A percentile compares a stretch with the other conserved stretches of the same genome.
phyloP scores from a whole-genome alignment of 257 asterid species.

The Buddleja alternifolia region DNA sequence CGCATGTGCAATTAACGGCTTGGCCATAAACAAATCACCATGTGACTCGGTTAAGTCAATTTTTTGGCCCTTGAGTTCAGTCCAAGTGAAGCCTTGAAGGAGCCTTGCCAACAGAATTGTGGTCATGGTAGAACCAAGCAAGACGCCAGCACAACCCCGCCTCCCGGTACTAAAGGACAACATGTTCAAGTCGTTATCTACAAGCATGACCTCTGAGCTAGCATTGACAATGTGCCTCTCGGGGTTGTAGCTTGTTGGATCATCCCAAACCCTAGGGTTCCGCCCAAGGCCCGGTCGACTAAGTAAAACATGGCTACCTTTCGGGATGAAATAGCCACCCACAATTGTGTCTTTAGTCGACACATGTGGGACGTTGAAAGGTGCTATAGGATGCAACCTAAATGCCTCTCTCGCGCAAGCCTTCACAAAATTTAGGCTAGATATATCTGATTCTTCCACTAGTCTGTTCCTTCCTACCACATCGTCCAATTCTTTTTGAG shows the following conservation, averaged over 20 bases:
- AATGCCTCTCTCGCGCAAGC: constrained; percentile 37
- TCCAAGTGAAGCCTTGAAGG: constrained; percentile 25
- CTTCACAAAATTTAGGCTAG: constrained; percentile 6
- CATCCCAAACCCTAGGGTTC: constrained; percentile 42
- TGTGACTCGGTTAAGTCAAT: constrained; percentile 14
- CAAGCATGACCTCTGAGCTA: constrained; percentile 5
- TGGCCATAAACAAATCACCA: neutral
- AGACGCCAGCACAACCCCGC: constrained; percentile 30
- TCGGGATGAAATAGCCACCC: constrained; percentile 35
- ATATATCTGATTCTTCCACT: constrained; percentile 24
- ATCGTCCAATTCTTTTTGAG: constrained; percentile 5
- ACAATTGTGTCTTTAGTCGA: constrained; percentile 16
- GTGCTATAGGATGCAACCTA: constrained; percentile 32
- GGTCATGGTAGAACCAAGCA: constrained; percentile 23
- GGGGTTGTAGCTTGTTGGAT: constrained; percentile 25
- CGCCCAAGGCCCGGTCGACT: constrained; percentile 40
- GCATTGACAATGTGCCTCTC: constrained; percentile 29
- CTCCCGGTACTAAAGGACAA: constrained; percentile 35
- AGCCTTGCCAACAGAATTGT: constrained; percentile 28
- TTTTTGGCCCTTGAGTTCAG: neutral
- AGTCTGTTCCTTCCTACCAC: constrained; percentile 25
- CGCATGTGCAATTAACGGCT: constrained; percentile 25
- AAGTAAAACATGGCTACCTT: constrained; percentile 37
- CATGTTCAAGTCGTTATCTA: constrained; percentile 23
- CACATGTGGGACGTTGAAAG: constrained; percentile 31